Evolutionary conservation across 2,329 filamentous ascomycete genomes (phyloP), one percentile per base, ranked within the genome.

Genomic region (Gremmenia infestans): DNA sequence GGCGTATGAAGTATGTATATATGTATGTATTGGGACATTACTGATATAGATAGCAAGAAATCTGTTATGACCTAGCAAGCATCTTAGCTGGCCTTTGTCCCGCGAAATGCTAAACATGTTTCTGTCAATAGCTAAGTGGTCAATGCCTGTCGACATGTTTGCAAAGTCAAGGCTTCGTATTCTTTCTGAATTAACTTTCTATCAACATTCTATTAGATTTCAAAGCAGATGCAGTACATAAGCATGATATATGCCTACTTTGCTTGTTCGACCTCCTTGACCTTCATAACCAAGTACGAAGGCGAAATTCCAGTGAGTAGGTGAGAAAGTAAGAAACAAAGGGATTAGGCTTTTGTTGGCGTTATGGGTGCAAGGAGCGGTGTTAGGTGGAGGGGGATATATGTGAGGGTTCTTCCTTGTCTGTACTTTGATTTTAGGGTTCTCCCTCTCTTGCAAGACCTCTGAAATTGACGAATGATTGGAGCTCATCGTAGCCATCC

Each of bases 401-500:
- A 4, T 67, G 70, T 49, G 57, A 61, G 7, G 68, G 67, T 3
- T 70, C 7, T 65, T 35, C 47, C 68, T 43, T 69, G 65, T 52
- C 67, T 67, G 1, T 42, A 48, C 5, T 70, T 69, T 50, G 65
- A 22, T 22, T 22, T 22, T 2, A 22, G 66, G 47, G 65, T 70
- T 50, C 68, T 63, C 2, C 4, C 55, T 68, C 35, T 25, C 25
- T 25, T 25, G 25, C 25, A 25, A 25, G 25, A 25, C 25, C 25
- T 25, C 25, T 25, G 5, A 25, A 25, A 25, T 2, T 25, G 4
- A 25, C 4, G 5, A 25, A 25, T 7, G 25, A 25, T 7, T 25
- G 25, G 7, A 25, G 25, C 25, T 7, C 5, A 7, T 6, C 7
- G 7, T 25, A 7, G 7, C 25, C 25, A 4, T 25, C 25, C 25